Evolutionary conservation across 1,284 basidiomycete genomes (phyloP).

Genomic region (Moesziomyces globuligerus): DNA sequence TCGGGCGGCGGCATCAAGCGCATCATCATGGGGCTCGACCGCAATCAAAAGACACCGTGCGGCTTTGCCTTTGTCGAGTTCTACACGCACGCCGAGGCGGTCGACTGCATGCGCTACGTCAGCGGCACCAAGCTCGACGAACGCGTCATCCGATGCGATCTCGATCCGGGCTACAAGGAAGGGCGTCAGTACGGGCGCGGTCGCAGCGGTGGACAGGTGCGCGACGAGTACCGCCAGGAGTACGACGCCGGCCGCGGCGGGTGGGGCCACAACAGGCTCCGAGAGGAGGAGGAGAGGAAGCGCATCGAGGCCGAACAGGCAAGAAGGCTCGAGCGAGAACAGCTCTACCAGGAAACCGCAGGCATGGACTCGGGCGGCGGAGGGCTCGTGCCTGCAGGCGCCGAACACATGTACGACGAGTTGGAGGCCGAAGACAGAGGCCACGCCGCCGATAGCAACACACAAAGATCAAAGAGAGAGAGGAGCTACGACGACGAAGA

Average conservation of each 20-base stretch:
- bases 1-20: conserved; percentile 96
- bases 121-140: conserved; percentile 99
- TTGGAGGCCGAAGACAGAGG: conserved; percentile 33
- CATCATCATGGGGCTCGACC: conserved; percentile 98
- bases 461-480: conserved; percentile 73
- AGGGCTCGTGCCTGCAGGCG: conserved; percentile 42
- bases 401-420: conserved; percentile 47
- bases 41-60: conserved; percentile 97
- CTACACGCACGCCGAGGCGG: conserved; percentile 92
- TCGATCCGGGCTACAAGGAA: conserved; percentile 97
- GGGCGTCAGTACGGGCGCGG: conserved; percentile 97
- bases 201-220: conserved; percentile 91
- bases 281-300: conserved; percentile 76
- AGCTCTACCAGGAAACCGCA: conserved; percentile 79
- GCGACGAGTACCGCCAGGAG: conserved; percentile 94
- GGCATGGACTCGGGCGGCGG: conserved; percentile 38
- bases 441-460: conserved; percentile 1
- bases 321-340: conserved; percentile 79
- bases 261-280: conserved; percentile 77
- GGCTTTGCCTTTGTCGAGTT: conserved; percentile 99
- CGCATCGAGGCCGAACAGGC: conserved; percentile 77
- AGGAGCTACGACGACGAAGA: conserved; percentile 64
- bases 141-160: conserved; percentile 95
- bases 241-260: conserved; percentile 86
- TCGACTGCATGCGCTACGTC: conserved; percentile 91